Conservation (phyloP, 495 filamentous ascomycete species). For the Aspergillus asperescens region DNA sequence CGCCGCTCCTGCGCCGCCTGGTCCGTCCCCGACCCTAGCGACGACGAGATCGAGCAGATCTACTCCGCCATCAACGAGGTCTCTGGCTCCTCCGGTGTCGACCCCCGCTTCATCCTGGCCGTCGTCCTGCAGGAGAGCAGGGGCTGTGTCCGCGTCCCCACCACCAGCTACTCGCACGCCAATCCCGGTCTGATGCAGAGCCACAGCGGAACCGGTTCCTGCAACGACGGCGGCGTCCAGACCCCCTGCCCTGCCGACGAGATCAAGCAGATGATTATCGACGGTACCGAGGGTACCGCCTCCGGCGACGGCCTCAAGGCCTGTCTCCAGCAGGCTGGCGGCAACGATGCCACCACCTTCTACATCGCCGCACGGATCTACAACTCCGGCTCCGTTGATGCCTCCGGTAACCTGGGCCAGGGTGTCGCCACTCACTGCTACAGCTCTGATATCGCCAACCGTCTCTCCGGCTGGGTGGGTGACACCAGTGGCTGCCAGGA, state of each 20-base stretch:
- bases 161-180: conserved; percentile 39
- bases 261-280: conserved; percentile 47
- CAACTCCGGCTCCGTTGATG: conserved; percentile 51
- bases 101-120: conserved; percentile 54
- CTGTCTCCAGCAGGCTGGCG: conserved; percentile 27
- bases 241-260: conserved; percentile 42
- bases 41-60: conserved; percentile 37
- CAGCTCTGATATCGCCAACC: conserved; percentile 42
- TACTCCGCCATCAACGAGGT: conserved; percentile 36
- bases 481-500: conserved; percentile 22
- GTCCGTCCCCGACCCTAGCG: conserved; percentile 32
- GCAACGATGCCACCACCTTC: conserved; percentile 30
- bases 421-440: conserved; percentile 54
- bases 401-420: conserved; percentile 42
- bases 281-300: conserved; percentile 17
- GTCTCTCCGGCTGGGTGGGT: conserved; percentile 37
- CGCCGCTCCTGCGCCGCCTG: conserved; percentile 39
- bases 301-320: conserved; percentile 41
- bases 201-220: conserved; percentile 44
- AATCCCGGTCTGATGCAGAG: conserved; percentile 56
- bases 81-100: conserved; percentile 34
- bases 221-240: conserved; percentile 32
- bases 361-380: conserved; percentile 52
- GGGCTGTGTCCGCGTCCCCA: conserved; percentile 52
- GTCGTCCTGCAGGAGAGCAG: conserved; percentile 56